These are phyloP conservation scores for Ophiostoma himal-ulmi DNA, from an alignment of 2,329 filamentous ascomycete species.

Conservation along the genomic window DNA sequence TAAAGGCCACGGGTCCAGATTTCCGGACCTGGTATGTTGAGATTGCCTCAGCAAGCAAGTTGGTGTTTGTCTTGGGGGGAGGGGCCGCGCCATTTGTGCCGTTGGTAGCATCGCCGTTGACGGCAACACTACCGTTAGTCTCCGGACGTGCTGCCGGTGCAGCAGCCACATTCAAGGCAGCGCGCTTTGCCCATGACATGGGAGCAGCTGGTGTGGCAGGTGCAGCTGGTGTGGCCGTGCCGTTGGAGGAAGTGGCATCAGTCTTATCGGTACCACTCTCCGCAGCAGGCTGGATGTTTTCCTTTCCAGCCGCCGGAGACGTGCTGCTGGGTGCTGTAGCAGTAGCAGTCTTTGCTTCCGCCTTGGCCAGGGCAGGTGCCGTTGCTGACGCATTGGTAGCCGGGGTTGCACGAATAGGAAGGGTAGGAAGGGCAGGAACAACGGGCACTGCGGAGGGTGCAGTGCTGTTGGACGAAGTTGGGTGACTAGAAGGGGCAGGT, in stretches of 20 bases:
- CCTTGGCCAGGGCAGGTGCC: constrained; percentile 8
- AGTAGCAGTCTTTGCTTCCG: constrained; percentile 14
- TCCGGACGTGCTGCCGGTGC: constrained; percentile 26
- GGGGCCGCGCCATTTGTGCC: constrained; percentile 30
- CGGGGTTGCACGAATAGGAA: constrained; percentile 34
- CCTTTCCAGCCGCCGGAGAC: background rate
- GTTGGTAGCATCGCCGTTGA: constrained; percentile 26
- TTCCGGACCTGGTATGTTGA: constrained; percentile 63
- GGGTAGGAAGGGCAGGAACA: constrained; percentile 43
- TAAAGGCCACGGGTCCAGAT: constrained; percentile 65
- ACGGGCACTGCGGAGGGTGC: constrained; percentile 35
- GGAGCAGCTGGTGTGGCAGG: background rate
- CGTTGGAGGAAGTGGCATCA: background rate
- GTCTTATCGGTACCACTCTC: background rate
- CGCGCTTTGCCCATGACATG: constrained; percentile 36
- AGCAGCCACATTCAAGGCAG: constrained; percentile 31
- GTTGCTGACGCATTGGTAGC: constrained; percentile 13
- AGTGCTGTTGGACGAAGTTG: background rate
- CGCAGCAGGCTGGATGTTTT: background rate
- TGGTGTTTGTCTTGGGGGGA: constrained; percentile 45
- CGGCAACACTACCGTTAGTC: constrained; percentile 28
- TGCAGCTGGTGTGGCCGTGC: background rate
- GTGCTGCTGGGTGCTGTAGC: background rate
- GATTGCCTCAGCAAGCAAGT: constrained; percentile 70
- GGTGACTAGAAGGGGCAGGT: background rate